Conservation (phyloP, 1,139 yeast species). For the Geotrichum australiense region DNA sequence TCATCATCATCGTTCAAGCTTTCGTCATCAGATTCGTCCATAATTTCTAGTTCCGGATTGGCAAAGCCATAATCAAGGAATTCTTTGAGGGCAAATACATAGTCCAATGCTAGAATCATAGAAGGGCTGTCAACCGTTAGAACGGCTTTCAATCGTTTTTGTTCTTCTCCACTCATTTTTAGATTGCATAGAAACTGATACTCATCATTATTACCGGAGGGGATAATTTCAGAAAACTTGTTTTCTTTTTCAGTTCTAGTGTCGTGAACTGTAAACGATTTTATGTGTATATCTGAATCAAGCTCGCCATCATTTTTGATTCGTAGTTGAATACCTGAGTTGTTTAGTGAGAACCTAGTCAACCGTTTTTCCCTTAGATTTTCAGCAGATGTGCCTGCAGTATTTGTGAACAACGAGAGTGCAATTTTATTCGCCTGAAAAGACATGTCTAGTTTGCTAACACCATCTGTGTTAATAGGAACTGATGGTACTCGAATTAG, state of each 20-base stretch:
- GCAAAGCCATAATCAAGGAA: conserved; percentile 46
- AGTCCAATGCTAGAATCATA: conserved; percentile 77
- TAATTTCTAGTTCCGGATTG: conserved; percentile 16
- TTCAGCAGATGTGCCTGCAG: conserved; percentile 36
- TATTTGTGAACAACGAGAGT: conserved; percentile 55
- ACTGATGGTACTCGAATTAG: conserved; percentile 4
- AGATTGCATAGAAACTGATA: conserved; percentile 65
- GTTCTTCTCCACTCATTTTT: conserved; percentile 18
- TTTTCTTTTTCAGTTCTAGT: conserved; percentile 55
- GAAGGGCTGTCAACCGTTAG: conserved; percentile 75
- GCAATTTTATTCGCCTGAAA: conserved; percentile 61
- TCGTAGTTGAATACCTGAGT: conserved; percentile 45
- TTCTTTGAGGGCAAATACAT: conserved; percentile 65
- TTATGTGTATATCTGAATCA: conserved; percentile 54
- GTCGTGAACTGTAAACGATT: conserved; percentile 74
- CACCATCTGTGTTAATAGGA: conserved; percentile 9
- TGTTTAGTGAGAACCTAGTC: conserved; percentile 59
- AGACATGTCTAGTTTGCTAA: conserved; percentile 16
- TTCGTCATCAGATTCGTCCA: conserved; percentile 15
- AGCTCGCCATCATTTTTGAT: conserved; percentile 52
- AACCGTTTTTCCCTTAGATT: conserved; percentile 40
- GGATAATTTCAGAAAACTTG: conserved; percentile 73
- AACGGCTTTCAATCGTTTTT: conserved; percentile 39
- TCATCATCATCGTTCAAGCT: background rate
- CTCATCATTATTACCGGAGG: conserved; percentile 53